Percentiles rank a stretch among this genome's conserved stretches.
Conservation (phyloP, 345 rosid genomes). For the Pseudoturritis turrita region DNA sequence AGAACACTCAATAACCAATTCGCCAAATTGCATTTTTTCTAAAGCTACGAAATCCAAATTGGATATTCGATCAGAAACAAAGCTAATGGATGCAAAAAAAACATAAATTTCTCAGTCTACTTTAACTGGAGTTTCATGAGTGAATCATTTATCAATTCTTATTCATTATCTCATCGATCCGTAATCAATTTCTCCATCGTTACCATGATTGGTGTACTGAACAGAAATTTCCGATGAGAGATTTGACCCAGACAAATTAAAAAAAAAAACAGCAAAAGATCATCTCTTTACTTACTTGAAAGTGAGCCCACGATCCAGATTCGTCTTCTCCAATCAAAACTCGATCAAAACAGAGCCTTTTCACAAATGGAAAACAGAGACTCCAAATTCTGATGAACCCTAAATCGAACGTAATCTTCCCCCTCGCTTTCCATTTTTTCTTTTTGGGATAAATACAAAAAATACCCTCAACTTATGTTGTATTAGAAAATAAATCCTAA, state of each 20-base stretch:
- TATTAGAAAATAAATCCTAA: not conserved
- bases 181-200: not conserved
- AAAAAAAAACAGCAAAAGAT: not conserved
- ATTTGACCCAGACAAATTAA: not conserved
- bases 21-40: not conserved
- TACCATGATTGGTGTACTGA: not conserved
- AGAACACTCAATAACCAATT: not conserved
- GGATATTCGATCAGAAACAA: not conserved
- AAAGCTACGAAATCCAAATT: not conserved
- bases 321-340: constrained; percentile 2
- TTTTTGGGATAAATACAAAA: not conserved
- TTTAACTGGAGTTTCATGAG: no score
- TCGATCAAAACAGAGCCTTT: not conserved
- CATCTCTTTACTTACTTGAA: constrained; percentile 17
- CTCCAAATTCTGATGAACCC: constrained; percentile 14
- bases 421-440: not conserved
- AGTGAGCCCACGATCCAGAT: constrained; percentile 10
- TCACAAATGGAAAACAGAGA: not conserved
- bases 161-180: not conserved
- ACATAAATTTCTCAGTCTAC: no score
- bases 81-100: not conserved
- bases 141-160: not conserved
- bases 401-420: not conserved
- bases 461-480: not conserved
- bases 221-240: not conserved